Evolutionary conservation across 2,329 filamentous ascomycete species (phyloP).

Genomic region (Alternaria tenuissima): DNA sequence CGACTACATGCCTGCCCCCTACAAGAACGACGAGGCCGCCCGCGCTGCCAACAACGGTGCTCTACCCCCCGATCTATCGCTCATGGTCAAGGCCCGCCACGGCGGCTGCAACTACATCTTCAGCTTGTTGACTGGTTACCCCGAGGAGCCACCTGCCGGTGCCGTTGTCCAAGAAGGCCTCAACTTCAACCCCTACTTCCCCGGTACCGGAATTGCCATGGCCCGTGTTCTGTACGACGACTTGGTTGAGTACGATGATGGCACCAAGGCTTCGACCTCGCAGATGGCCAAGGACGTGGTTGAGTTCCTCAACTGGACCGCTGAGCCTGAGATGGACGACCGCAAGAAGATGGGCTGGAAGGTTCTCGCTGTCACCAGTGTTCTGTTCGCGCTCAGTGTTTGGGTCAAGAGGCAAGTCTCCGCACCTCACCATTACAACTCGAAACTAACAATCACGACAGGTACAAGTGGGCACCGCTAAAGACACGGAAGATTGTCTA

Average conservation of each 20-base stretch:
- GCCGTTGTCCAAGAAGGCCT: conserved; percentile 84
- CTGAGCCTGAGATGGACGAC: conserved; percentile 98
- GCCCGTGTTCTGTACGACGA: conserved; percentile 97
- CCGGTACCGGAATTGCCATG: conserved; percentile 98
- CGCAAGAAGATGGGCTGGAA: conserved; percentile 99
- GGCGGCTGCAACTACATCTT: conserved; percentile 99
- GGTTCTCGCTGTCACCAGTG: conserved; percentile 80
- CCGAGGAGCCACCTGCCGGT: conserved; percentile 92
- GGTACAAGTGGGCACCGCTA: conserved; percentile 96
- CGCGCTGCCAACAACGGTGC: conserved; percentile 98
- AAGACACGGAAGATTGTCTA: conserved; percentile 96
- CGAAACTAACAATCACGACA: conserved; percentile 44
- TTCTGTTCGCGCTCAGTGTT: conserved; percentile 85
- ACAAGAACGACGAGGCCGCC: conserved; percentile 99
- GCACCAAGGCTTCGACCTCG: conserved; percentile 89
- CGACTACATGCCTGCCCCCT: conserved; percentile 92
- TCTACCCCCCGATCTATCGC: conserved; percentile 92
- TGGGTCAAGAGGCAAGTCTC: conserved; percentile 86
- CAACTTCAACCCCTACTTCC: conserved; percentile 99
- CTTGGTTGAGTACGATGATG: conserved; percentile 97
- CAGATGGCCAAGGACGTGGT: conserved; percentile 99
- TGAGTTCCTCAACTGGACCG: conserved; percentile 99
- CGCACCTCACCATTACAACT: neutral
- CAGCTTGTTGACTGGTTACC: conserved; percentile 94
- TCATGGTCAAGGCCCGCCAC: conserved; percentile 98